A percentile compares a stretch with the other conserved stretches of the same genome.
Evolutionary conservation across 768 basidiomycete genomes (phyloP).

Genomic region (Favolaschia claudopus): DNA sequence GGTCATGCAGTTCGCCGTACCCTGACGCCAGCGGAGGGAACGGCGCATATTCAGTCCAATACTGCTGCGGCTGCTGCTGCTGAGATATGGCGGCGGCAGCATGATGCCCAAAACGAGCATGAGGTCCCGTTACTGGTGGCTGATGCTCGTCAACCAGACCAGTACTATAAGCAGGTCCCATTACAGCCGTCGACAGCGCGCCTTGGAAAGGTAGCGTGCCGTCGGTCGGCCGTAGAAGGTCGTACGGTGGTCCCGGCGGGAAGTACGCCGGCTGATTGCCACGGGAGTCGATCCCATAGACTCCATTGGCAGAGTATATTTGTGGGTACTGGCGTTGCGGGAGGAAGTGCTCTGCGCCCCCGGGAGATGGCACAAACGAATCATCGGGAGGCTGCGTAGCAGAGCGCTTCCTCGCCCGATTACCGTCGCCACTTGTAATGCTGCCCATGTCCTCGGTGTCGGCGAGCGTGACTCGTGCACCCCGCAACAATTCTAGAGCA

Average conservation of each 20-base stretch:
- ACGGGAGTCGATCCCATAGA: constrained; percentile 1
- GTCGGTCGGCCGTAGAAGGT: too few species aligned
- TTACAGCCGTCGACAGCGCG: constrained; percentile 72
- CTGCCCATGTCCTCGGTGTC: constrained; percentile 18
- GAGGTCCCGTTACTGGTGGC: neutral
- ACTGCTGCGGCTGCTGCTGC: constrained; percentile 49
- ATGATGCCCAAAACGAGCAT: too few species aligned
- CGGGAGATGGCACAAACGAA: constrained; percentile 14
- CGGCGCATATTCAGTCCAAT: constrained; percentile 63
- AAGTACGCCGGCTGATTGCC: constrained; percentile 6
- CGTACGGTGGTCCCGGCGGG: constrained; percentile 36
- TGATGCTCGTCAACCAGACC: constrained; percentile 64
- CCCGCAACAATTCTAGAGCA: constrained; percentile 74
- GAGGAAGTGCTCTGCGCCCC: neutral
- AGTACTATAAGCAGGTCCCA: constrained; percentile 80
- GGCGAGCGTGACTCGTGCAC: constrained; percentile 56
- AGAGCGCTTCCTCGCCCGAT: constrained; percentile 57
- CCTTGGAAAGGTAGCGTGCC: constrained; percentile 45
- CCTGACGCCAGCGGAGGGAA: constrained; percentile 47
- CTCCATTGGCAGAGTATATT: constrained; percentile 5
- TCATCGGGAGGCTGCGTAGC: constrained; percentile 60
- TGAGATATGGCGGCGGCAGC: too few species aligned
- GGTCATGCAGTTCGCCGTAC: constrained; percentile 9
- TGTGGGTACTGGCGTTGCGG: constrained; percentile 9
- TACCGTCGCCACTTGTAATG: neutral